Evolutionary conservation across 805 yeast genomes (phyloP).

Genomic region (Phaffomyces thermotolerans): DNA sequence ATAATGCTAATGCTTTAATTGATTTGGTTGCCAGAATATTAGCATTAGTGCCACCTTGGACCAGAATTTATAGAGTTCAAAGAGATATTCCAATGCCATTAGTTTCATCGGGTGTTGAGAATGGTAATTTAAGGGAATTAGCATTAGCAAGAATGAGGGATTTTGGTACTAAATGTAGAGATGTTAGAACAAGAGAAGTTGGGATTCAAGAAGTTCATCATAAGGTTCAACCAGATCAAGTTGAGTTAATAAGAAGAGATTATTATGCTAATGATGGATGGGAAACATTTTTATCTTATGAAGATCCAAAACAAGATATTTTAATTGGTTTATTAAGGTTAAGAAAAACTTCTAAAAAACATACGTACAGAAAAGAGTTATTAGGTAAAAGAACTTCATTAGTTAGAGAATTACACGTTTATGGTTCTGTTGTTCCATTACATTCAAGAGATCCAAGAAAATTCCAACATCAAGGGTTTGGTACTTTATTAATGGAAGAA

Average conservation of each 20-base stretch:
- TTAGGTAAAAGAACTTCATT: constrained; percentile 78
- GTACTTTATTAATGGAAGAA: constrained; percentile 95
- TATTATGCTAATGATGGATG: constrained; percentile 97
- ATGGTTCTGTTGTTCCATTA: constrained; percentile 94
- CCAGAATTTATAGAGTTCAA: constrained; percentile 96
- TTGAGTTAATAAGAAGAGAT: constrained; percentile 90
- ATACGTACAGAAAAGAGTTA: constrained; percentile 88
- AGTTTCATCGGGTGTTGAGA: constrained; percentile 96
- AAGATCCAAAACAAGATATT: constrained; percentile 95
- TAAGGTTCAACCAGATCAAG: constrained; percentile 94
- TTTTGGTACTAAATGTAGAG: constrained; percentile 92
- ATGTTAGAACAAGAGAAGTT: constrained; percentile 95
- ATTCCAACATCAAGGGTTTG: constrained; percentile 98
- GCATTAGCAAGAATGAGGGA: constrained; percentile 98
- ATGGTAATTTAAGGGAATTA: constrained; percentile 91
- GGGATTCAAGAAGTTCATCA: constrained; percentile 98
- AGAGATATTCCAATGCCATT: constrained; percentile 99
- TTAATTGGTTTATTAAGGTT: constrained; percentile 84
- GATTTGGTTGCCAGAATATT: constrained; percentile 93
- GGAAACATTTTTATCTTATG: constrained; percentile 95
- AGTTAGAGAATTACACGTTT: constrained; percentile 95
- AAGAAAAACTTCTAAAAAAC: constrained; percentile 80
- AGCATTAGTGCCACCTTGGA: constrained; percentile 98
- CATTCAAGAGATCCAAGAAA: constrained; percentile 96
- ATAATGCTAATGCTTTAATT: constrained; percentile 87